A percentile compares a stretch with the other conserved stretches of the same genome.
phyloP scores from a whole-genome alignment of 345 rosid species.

The Abelmoschus esculentus region DNA sequence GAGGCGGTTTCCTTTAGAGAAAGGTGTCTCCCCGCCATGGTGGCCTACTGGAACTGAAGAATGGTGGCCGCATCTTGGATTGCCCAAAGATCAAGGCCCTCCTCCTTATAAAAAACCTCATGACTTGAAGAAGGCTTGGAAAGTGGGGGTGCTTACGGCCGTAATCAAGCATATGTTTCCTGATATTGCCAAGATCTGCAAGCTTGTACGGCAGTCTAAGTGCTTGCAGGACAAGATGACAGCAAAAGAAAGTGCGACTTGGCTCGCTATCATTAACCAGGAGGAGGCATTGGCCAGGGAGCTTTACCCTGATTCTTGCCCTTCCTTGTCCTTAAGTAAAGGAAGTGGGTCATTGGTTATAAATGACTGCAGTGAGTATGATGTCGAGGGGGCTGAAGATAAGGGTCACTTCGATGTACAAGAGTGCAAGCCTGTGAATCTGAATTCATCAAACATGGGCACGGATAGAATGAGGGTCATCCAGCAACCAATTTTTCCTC shows the following conservation, averaged over 20 bases:
- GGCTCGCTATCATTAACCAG: constrained; percentile 72
- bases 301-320: constrained; percentile 51
- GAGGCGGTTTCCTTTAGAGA: constrained; percentile 75
- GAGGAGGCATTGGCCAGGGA: constrained; percentile 57
- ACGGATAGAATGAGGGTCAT: constrained; percentile 14
- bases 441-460: not conserved
- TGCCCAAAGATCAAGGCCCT: constrained; percentile 56
- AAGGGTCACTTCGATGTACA: constrained; percentile 51
- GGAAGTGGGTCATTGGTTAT: constrained; percentile 42
- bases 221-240: constrained; percentile 94
- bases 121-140: constrained; percentile 92
- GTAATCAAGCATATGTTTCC: constrained; percentile 82
- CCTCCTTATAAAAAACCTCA: constrained; percentile 99
- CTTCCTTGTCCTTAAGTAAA: constrained; percentile 35
- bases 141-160: constrained; percentile 81
- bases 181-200: constrained; percentile 62
- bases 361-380: constrained; percentile 56
- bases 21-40: constrained; percentile 90
- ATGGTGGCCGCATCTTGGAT: constrained; percentile 74
- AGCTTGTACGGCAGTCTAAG: constrained; percentile 73
- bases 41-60: constrained; percentile 89
- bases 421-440: constrained; percentile 50
- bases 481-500: constrained; percentile 34
- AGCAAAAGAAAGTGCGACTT: constrained; percentile 77
- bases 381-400: constrained; percentile 67